These are phyloP conservation scores for Sarocladium brachiariae DNA, from an alignment of 2,329 filamentous ascomycete species.

Conservation along the genomic window DNA sequence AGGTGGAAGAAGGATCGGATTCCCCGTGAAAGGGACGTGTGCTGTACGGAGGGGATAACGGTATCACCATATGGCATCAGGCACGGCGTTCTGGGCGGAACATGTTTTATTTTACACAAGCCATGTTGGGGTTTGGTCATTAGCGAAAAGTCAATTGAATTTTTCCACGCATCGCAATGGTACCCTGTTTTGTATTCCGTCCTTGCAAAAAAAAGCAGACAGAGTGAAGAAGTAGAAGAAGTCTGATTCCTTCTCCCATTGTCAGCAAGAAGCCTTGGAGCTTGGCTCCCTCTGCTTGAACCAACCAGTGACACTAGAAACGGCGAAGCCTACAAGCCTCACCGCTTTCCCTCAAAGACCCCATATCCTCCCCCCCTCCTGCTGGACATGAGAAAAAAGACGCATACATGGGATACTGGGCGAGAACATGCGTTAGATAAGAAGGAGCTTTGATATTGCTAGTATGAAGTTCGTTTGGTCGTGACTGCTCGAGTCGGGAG, in stretches of 20 bases:
- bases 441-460: background rate
- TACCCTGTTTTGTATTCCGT: background rate
- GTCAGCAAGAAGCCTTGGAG: background rate
- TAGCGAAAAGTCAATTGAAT: conserved; percentile 10
- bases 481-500: background rate
- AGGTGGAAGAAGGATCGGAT: background rate
- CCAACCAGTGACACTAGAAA: too few species aligned
- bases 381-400: background rate
- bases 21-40: conserved; percentile 4
- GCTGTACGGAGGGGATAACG: background rate
- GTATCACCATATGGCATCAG: conserved; percentile 5
- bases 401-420: background rate
- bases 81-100: conserved; percentile 6
- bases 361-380: background rate
- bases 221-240: background rate
- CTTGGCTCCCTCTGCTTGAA: too few species aligned
- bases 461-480: background rate
- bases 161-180: conserved; percentile 6
- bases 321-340: too few species aligned
- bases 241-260: background rate
- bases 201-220: background rate
- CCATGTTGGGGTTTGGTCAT: background rate
- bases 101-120: background rate
- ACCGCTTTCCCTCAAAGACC: background rate
- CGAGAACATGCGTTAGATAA: background rate